Conservation (phyloP, 2,329 filamentous ascomycete genomes). For the Trichoderma semiorbis region DNA sequence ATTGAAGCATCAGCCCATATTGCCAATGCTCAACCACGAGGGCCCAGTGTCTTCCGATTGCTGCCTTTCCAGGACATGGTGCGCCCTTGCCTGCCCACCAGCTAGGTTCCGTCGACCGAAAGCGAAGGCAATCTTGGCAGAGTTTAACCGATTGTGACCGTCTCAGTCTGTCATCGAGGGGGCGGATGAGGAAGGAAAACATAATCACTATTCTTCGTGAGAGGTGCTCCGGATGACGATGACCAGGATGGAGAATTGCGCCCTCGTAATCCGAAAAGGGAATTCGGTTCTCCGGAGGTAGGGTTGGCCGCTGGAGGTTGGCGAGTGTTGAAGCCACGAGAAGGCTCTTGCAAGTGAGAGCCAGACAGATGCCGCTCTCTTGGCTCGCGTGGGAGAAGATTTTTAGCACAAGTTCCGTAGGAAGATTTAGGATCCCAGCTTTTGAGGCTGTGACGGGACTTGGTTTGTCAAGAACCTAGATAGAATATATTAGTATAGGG, state of each 20-base stretch:
- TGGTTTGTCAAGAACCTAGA: background rate
- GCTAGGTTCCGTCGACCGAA: background rate
- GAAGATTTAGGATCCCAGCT: background rate
- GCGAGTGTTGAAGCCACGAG: background rate
- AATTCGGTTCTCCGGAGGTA: background rate
- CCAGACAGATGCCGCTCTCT: background rate
- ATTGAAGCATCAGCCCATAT: background rate
- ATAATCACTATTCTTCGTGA: background rate
- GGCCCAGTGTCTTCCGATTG: background rate
- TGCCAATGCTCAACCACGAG: background rate
- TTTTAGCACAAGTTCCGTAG: background rate
- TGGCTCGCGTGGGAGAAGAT: background rate
- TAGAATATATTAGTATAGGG: background rate
- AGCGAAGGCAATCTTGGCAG: background rate
- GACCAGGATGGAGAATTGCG: background rate
- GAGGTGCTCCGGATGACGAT: background rate
- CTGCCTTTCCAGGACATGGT: background rate
- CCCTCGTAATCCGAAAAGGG: background rate
- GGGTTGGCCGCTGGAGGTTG: background rate
- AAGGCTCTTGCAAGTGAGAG: background rate
- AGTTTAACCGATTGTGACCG: background rate
- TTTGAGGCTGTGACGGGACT: background rate
- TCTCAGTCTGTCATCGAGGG: background rate
- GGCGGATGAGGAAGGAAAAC: background rate
- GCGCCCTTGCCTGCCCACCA: background rate